phyloP scores from a whole-genome alignment of 257 asterid genomes.

The Eustoma russellianum region DNA sequence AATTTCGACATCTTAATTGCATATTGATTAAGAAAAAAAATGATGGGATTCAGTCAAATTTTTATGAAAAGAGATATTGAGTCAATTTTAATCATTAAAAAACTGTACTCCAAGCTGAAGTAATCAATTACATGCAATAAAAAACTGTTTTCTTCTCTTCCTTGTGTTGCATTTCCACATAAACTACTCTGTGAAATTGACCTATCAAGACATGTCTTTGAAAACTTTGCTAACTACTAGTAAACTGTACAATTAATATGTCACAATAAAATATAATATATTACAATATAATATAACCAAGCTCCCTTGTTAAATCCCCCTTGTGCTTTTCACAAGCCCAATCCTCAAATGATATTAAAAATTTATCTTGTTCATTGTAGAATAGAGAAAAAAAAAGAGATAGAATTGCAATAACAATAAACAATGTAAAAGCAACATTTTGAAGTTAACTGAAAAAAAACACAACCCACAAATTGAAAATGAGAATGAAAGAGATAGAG shows the following conservation, averaged over 20 bases:
- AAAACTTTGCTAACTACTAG: slow-evolving; percentile 7
- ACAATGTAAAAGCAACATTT: background rate
- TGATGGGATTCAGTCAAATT: background rate
- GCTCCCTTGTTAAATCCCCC: background rate
- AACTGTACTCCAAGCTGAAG: slow-evolving; percentile 4
- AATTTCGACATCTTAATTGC: background rate
- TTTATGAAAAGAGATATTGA: background rate
- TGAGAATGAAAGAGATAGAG: no score
- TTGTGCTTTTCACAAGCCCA: background rate
- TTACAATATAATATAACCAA: slow-evolving; percentile 4
- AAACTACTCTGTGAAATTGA: background rate
- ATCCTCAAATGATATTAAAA: background rate
- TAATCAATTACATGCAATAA: slow-evolving; percentile 9
- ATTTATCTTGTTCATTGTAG: background rate
- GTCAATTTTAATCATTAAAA: slow-evolving; percentile 7
- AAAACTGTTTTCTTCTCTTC: background rate
- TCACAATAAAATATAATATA: slow-evolving; percentile 3
- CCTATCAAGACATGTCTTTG: background rate
- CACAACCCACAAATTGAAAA: no score
- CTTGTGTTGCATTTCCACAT: slow-evolving; percentile 1
- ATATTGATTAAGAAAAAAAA: slow-evolving; percentile 3
- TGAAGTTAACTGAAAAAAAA: background rate
- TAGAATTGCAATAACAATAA: background rate
- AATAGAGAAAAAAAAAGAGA: background rate
- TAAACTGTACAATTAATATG: slow-evolving; percentile 6